Evolutionary conservation across 2,329 filamentous ascomycete species (phyloP), one percentile per base, ranked within the genome.

Genomic region (Elsinoe fawcettii): DNA sequence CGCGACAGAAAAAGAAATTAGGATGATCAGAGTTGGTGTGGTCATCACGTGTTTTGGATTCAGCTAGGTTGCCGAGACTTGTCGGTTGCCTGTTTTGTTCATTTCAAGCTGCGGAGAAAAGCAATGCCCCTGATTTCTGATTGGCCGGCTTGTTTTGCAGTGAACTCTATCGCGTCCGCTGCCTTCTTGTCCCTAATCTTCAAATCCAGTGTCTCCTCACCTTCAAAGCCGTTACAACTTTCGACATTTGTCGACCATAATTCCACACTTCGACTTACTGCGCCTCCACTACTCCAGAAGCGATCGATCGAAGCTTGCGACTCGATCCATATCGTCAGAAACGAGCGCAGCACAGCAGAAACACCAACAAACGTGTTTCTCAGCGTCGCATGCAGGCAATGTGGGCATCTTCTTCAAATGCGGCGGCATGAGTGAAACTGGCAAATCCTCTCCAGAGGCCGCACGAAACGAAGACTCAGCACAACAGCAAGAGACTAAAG

Each of bases 381-480:
- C n/a, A 5, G 32, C 5, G 49, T 53, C 49, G 49, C 49, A 39
- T 53, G 25, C 49, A 53, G 49, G 49, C 49, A 53, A 53, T 53
- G 49, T 12, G 49, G 30, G 25, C 49, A 39, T 53, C 32, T n/a
- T 16, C 16, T 16, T 39, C 49, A 39, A 27, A 53, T 53, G 49
- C 30, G 34, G 49, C 49, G 49, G 49, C 32, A 53, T 53, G 49
- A 53, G 49, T 53, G 49, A 53, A 30, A 53, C 34, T 34, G 49
- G 9, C 22, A 53, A 53, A 39, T 16, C 49, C 49, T 53, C 49
- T 34, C 16, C 49, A 53, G 49, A 53, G 49, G 49, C 32, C 30
- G 30, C 32, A 14, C 14, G 11, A 8, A 30, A 53, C 5, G 25
- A 53, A 3, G 18, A 44, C 9, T 9, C 41, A 47, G n/a, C 25